These are phyloP conservation scores for Tuber umbilicatum DNA, from an alignment of 495 filamentous ascomycete genomes.

Conservation along the genomic window DNA sequence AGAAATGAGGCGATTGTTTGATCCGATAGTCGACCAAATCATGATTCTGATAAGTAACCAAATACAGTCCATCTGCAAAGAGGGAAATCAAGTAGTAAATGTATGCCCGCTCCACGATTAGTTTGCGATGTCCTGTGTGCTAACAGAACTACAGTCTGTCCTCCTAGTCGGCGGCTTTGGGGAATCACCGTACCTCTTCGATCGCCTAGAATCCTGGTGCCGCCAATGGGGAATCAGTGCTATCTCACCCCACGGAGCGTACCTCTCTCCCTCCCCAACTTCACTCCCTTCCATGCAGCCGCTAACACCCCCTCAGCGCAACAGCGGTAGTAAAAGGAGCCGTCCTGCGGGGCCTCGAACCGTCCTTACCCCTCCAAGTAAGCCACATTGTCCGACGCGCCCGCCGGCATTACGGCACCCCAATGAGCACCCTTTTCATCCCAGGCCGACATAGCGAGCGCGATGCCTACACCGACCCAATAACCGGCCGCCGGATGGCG, in stretches of 20 bases:
- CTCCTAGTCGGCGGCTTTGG: conserved; percentile 38
- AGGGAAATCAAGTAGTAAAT: conserved; percentile 9
- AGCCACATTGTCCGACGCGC: conserved; percentile 13
- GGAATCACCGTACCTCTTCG: conserved; percentile 25
- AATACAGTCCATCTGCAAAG: neutral
- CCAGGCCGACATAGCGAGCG: conserved; percentile 12
- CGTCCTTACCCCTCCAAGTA: conserved; percentile 18
- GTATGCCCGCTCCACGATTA: conserved; percentile 7
- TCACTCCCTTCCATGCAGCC: conserved; percentile 6
- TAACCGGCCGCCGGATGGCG: conserved; percentile 8
- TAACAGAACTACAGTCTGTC: conserved; percentile 14
- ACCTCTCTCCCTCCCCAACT: neutral
- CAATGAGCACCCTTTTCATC: neutral
- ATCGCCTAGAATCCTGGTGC: conserved; percentile 11
- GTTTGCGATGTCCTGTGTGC: neutral
- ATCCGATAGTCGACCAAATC: conserved; percentile 13
- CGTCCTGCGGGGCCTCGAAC: conserved; percentile 30
- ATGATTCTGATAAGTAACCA: conserved; percentile 16
- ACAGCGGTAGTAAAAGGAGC: conserved; percentile 36
- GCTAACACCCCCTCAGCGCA: neutral
- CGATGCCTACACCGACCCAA: conserved; percentile 11
- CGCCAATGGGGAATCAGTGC: neutral
- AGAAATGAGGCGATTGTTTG: conserved; percentile 26
- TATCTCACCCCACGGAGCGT: conserved; percentile 14
- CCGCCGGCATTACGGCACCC: conserved; percentile 29